A percentile compares a stretch with the other conserved stretches of the same genome.
Conservation (phyloP, 768 basidiomycete species). For the Tulasnella calospora region DNA sequence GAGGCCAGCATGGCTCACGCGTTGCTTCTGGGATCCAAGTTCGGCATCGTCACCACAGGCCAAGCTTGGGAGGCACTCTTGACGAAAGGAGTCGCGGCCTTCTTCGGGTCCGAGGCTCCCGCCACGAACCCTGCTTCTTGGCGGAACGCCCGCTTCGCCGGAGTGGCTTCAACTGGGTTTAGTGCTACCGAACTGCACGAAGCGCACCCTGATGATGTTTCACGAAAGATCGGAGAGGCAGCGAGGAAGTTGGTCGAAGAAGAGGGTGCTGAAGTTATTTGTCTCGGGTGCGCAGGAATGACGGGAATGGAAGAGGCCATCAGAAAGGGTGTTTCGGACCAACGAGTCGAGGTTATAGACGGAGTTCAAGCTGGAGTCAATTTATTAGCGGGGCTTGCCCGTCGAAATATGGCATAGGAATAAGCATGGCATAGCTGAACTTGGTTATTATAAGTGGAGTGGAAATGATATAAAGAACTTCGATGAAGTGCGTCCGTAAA, state of each 20-base stretch:
- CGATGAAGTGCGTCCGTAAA: background rate
- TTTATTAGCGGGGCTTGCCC: conserved; percentile 25
- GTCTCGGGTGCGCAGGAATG: conserved; percentile 37
- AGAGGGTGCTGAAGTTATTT: conserved; percentile 29
- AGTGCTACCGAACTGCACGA: conserved; percentile 38
- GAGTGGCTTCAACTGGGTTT: conserved; percentile 38
- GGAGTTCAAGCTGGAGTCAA: conserved; percentile 33
- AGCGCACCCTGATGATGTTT: conserved; percentile 31
- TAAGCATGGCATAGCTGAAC: background rate
- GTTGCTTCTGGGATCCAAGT: conserved; percentile 31
- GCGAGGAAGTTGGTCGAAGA: conserved; percentile 32
- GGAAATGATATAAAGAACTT: background rate
- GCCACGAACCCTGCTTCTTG: background rate
- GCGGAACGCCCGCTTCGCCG: conserved; percentile 32
- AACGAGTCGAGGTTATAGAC: conserved; percentile 32
- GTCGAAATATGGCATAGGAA: background rate
- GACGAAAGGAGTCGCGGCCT: conserved; percentile 30
- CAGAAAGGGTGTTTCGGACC: conserved; percentile 28
- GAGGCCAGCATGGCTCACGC: conserved; percentile 38
- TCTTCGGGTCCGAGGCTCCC: conserved; percentile 30
- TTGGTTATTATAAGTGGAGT: background rate
- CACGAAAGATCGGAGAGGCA: conserved; percentile 32
- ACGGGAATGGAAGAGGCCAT: conserved; percentile 33
- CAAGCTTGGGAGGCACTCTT: conserved; percentile 37
- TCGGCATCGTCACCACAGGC: conserved; percentile 41